Evolutionary conservation across 2,329 filamentous ascomycete species (phyloP).

Genomic region (Ascochyta viciae-villosae): DNA sequence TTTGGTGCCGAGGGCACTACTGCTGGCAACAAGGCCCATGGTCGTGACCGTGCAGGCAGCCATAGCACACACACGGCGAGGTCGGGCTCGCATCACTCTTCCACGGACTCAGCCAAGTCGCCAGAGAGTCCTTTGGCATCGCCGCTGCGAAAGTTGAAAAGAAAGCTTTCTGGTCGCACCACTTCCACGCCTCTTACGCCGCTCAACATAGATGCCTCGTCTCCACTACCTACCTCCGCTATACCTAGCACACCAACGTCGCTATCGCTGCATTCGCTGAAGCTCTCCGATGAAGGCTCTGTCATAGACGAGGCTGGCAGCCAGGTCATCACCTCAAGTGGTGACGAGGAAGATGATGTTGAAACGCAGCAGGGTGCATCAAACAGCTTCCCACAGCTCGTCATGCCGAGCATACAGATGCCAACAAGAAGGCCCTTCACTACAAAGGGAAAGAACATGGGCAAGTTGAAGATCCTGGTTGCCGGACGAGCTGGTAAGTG

Average conservation of each 20-base stretch:
- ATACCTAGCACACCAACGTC: slow-evolving; percentile 67
- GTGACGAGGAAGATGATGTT: slow-evolving; percentile 61
- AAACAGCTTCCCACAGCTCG: slow-evolving; percentile 73
- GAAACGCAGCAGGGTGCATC: slow-evolving; percentile 42
- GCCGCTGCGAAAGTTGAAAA: slow-evolving; percentile 29
- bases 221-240: slow-evolving; percentile 57
- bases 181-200: slow-evolving; percentile 35
- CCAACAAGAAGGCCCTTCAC: slow-evolving; percentile 90
- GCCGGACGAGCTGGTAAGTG: slow-evolving; percentile 75
- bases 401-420: slow-evolving; percentile 96
- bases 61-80: slow-evolving; percentile 29
- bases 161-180: slow-evolving; percentile 32
- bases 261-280: slow-evolving; percentile 64
- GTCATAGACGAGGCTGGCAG: slow-evolving; percentile 62
- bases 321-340: slow-evolving; percentile 62
- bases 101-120: slow-evolving; percentile 24
- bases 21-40: slow-evolving; percentile 34
- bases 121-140: slow-evolving; percentile 30
- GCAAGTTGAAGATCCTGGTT: slow-evolving; percentile 86
- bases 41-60: slow-evolving; percentile 36
- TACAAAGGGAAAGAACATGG: slow-evolving; percentile 80
- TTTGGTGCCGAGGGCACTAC: slow-evolving; percentile 41
- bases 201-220: slow-evolving; percentile 37
- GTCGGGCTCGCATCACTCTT: slow-evolving; percentile 32
- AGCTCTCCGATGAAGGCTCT: slow-evolving; percentile 64